Evolutionary conservation across 2,329 filamentous ascomycete species (phyloP), one percentile per base, ranked within the genome.

Genomic region (Aspergillus quadrilineatus): DNA sequence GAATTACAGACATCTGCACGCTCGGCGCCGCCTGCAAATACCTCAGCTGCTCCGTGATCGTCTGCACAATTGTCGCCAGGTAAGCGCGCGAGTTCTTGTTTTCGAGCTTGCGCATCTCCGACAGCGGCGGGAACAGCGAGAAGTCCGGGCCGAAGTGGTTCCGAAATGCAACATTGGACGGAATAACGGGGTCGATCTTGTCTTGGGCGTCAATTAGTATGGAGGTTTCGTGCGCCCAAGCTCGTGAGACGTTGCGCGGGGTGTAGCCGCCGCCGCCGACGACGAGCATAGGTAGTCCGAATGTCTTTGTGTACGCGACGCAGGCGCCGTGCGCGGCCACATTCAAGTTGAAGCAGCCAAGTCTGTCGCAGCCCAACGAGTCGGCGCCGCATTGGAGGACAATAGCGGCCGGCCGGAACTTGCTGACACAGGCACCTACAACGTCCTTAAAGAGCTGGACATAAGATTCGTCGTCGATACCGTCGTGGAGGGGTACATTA

Each of bases 181-280:
- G 93, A 29, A 97, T 87, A 10, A 85, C 82, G 15, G 88, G 83
- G 70, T 84, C 78, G 61, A 97, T 87, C 56, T 84, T 83, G 61
- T 88, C 81, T 58, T 89, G 82, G 56, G 86, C 86, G 63, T 87
- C 86, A 60, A 95, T 89, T 58, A 91, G 91, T 64, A 97, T 90
- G 59, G 89, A 89, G 10, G 94, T 99, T 77, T 99, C 94, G 75
- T 96, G 93, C 26, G 92, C 91, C 94, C 94, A 99, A 30, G 93
- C 92, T 53, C 94, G 89, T 42, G 94, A 94, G 6, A 99, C 94
- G 68, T 99, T 99, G 62, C 93, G 86, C 4, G 94, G 92, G 12
- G 94, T 99, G 75, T 99, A 99, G 29, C 94, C 94, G 55, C 94
- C 94, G 39, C 94, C 94, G 44, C 94, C 94, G 57, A 97, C 90